phyloP scores from a whole-genome alignment of 1,139 yeast species.

The Blastobotrys indianensis region DNA sequence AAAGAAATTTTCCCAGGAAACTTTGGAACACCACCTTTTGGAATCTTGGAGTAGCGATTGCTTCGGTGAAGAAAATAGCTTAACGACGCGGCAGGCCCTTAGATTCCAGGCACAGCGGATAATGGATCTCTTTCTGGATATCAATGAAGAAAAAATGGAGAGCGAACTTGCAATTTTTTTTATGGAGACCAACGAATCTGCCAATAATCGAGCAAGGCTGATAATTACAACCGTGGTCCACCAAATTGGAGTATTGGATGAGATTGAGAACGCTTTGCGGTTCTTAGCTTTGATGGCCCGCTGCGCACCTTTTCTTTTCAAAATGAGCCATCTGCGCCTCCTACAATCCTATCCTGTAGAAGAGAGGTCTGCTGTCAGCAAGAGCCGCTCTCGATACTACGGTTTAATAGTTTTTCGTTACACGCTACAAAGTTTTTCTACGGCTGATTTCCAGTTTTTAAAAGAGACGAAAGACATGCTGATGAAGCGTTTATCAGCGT shows the following conservation, averaged over 20 bases:
- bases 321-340: conserved; percentile 7
- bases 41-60: conserved; percentile 5
- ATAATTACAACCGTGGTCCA: background rate
- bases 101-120: background rate
- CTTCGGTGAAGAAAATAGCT: conserved; percentile 8
- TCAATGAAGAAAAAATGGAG: background rate
- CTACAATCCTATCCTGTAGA: conserved; percentile 11
- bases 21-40: conserved; percentile 6
- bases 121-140: too few relatives aligned
- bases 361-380: conserved; percentile 6
- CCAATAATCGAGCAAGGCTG: conserved; percentile 3
- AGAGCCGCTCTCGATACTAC: conserved; percentile 7
- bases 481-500: conserved; percentile 10
- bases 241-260: too few relatives aligned
- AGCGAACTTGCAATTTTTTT: conserved; percentile 2
- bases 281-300: conserved; percentile 1
- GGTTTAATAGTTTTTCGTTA: conserved; percentile 9
- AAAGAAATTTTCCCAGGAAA: conserved; percentile 6
- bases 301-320: conserved; percentile 1
- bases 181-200: background rate
- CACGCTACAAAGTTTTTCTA: conserved; percentile 7
- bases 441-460: conserved; percentile 8
- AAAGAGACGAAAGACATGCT: conserved; percentile 9
- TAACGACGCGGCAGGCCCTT: conserved; percentile 5
- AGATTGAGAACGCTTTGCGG: background rate